phyloP scores from a whole-genome alignment of 495 filamentous ascomycete genomes.

The Elaphomyces granulatus region DNA sequence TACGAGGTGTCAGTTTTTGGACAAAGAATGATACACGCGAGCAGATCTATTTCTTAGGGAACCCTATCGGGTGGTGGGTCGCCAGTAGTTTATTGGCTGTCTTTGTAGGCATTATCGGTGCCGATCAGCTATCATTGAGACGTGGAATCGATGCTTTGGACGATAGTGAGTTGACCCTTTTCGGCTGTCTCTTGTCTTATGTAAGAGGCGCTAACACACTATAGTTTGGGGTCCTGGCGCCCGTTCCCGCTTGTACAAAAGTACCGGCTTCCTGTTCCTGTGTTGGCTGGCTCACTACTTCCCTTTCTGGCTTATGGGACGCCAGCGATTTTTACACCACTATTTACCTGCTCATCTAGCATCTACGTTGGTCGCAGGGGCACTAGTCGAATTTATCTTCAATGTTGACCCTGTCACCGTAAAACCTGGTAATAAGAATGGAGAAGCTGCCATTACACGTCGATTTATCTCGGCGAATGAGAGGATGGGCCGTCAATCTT shows the following conservation, averaged over 20 bases:
- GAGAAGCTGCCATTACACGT: constrained; percentile 23
- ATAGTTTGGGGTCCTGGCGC: constrained; percentile 49
- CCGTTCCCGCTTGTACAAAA: constrained; percentile 90
- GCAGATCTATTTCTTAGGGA: constrained; percentile 98
- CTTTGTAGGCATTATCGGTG: constrained; percentile 80
- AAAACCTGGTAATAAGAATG: constrained; percentile 18
- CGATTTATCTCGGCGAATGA: constrained; percentile 58
- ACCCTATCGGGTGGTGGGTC: constrained; percentile 97
- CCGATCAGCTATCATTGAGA: constrained; percentile 83
- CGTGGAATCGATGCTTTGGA: constrained; percentile 89
- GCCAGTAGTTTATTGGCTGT: constrained; percentile 82
- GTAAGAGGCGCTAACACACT: constrained; percentile 7
- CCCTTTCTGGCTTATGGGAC: constrained; percentile 64
- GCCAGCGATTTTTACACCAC: constrained; percentile 61
- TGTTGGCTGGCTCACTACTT: constrained; percentile 62
- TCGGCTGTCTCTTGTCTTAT: background rate
- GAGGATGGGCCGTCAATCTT: constrained; percentile 63
- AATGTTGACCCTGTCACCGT: constrained; percentile 63
- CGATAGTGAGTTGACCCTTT: constrained; percentile 52
- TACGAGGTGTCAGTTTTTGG: constrained; percentile 98
- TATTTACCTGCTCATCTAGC: constrained; percentile 84
- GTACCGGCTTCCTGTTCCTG: constrained; percentile 96
- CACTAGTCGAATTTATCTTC: constrained; percentile 93
- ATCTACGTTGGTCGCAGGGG: constrained; percentile 84
- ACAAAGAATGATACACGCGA: constrained; percentile 90